These are phyloP conservation scores for Curvularia hawaiiensis DNA, from an alignment of 2,329 filamentous ascomycete species.

Conservation along the genomic window DNA sequence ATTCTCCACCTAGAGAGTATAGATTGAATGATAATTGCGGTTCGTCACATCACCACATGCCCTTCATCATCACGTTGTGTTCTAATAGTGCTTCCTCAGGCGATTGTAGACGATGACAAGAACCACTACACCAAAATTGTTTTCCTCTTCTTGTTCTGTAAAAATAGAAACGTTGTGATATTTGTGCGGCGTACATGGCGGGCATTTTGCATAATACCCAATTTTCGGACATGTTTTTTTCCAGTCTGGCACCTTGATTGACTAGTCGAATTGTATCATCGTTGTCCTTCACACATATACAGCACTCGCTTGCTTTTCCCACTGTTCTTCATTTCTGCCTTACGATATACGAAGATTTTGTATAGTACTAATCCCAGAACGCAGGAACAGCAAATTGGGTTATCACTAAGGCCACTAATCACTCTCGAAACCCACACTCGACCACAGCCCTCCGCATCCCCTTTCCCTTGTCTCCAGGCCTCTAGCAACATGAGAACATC, in stretches of 20 bases:
- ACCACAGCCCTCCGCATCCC: neutral
- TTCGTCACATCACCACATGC: constrained; percentile 30
- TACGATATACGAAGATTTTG: constrained; percentile 9
- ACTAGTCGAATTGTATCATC: constrained; percentile 35
- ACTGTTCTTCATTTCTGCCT: constrained; percentile 3
- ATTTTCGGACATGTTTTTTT: constrained; percentile 24
- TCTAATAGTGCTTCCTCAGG: constrained; percentile 31
- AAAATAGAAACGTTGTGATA: constrained; percentile 18
- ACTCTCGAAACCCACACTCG: neutral
- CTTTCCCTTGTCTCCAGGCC: neutral
- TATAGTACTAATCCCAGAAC: constrained; percentile 16
- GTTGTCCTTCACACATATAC: constrained; percentile 12
- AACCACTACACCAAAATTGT: neutral
- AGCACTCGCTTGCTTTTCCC: constrained; percentile 9
- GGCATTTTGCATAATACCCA: constrained; percentile 43
- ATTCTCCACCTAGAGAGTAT: constrained; percentile 49
- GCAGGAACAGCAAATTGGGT: constrained; percentile 1
- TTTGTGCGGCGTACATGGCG: constrained; percentile 40
- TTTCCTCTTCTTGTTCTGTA: constrained; percentile 12
- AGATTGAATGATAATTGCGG: constrained; percentile 56
- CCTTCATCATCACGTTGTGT: neutral
- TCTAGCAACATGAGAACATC: neutral
- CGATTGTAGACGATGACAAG: constrained; percentile 37
- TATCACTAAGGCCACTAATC: neutral
- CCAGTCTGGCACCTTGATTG: constrained; percentile 20